A percentile compares a stretch with the other conserved stretches of the same genome.
Conservation (phyloP, 2,329 filamentous ascomycete genomes). For the Pseudonectria foliicola region DNA sequence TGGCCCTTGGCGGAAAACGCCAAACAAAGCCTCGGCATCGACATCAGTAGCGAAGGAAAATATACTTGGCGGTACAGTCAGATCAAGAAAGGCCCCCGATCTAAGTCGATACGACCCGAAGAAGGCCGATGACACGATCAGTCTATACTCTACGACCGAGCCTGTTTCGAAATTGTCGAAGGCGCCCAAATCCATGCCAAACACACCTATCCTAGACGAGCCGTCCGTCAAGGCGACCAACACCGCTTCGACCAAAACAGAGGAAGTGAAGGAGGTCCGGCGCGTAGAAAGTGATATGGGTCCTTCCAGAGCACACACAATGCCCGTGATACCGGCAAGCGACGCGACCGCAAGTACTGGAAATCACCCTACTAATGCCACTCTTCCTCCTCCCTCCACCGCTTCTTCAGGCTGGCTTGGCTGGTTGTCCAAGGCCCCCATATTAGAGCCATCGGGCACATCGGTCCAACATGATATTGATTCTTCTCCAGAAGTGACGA, state of each 20-base stretch:
- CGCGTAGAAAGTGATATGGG: constrained; percentile 5
- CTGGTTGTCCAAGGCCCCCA: constrained; percentile 38
- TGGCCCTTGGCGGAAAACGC: constrained; percentile 49
- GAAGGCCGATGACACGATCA: constrained; percentile 27
- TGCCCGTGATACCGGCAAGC: neutral
- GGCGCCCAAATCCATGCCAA: constrained; percentile 18
- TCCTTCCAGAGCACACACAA: neutral
- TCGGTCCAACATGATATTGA: neutral
- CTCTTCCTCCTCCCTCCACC: constrained; percentile 12
- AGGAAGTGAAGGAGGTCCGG: constrained; percentile 2
- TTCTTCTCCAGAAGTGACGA: no score
- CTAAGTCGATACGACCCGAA: constrained; percentile 44
- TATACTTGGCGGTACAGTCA: constrained; percentile 50
- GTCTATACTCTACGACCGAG: constrained; percentile 21
- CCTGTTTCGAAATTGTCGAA: constrained; percentile 17
- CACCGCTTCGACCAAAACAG: neutral
- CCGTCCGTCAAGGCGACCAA: neutral
- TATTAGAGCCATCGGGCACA: constrained; percentile 16
- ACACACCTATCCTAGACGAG: constrained; percentile 11
- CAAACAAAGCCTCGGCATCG: constrained; percentile 48
- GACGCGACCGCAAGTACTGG: constrained; percentile 2
- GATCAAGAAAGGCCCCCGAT: constrained; percentile 38
- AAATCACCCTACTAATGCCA: neutral
- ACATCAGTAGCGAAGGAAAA: constrained; percentile 55
- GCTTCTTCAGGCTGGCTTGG: constrained; percentile 47